These are phyloP conservation scores for Mycena haematopus DNA, from an alignment of 768 basidiomycete genomes.

Conservation along the genomic window DNA sequence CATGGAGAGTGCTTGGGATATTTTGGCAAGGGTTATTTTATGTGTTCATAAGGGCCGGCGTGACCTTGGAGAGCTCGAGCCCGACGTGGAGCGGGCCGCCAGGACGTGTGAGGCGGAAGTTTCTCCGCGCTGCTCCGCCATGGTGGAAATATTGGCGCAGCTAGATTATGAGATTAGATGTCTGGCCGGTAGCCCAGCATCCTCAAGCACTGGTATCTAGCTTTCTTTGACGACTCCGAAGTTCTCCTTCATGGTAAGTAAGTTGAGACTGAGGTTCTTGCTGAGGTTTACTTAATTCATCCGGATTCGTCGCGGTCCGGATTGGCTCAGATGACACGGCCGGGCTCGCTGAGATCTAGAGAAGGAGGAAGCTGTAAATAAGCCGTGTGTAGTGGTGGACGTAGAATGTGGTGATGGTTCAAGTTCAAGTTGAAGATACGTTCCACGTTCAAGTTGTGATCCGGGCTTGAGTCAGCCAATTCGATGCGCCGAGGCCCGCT, in stretches of 20 bases:
- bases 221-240: not conserved
- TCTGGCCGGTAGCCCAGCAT: not conserved
- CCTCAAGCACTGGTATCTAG: not conserved
- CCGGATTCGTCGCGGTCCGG: not conserved
- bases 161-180: too few relatives aligned
- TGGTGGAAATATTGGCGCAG: not conserved
- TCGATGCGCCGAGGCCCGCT: too few relatives aligned
- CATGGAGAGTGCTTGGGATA: conserved; percentile 11
- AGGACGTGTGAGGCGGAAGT: not conserved
- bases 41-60: conserved; percentile 5
- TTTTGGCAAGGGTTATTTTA: not conserved
- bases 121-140: not conserved
- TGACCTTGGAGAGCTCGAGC: conserved; percentile 19
- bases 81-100: conserved; percentile 15
- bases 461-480: too few relatives aligned
- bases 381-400: not conserved
- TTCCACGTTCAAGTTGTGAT: too few relatives aligned
- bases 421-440: not conserved
- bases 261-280: not conserved
- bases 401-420: too few relatives aligned
- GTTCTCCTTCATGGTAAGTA: not conserved
- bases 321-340: conserved; percentile 1
- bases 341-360: too few relatives aligned
- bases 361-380: not conserved
- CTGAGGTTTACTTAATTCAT: not conserved